Conservation (phyloP, 257 asterid genomes). For the Solanum ossicruentum region DNA sequence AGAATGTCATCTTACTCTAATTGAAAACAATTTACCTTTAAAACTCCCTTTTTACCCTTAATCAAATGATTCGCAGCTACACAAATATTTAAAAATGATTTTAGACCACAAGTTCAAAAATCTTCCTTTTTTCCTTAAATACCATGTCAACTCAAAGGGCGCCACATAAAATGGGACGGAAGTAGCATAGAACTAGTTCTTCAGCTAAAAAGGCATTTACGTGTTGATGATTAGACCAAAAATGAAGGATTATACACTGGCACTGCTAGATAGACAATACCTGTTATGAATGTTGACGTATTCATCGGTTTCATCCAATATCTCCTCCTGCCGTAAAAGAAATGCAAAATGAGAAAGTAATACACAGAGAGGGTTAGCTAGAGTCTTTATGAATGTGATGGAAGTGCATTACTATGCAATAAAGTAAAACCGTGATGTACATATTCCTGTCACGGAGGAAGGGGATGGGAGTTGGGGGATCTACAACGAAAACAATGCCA, state of each 20-base stretch:
- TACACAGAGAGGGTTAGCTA: too few species aligned
- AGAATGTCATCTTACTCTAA: too few species aligned
- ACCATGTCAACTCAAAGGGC: too few species aligned
- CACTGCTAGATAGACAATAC: conserved; percentile 17
- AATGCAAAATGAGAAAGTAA: not conserved
- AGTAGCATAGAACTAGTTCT: not conserved
- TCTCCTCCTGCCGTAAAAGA: conserved; percentile 69
- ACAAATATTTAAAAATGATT: too few species aligned
- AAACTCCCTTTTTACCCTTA: too few species aligned
- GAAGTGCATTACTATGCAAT: not conserved
- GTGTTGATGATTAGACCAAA: not conserved
- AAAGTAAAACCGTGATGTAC: not conserved
- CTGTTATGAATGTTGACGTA: conserved; percentile 96
- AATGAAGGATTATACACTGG: not conserved
- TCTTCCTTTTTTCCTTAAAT: too few species aligned
- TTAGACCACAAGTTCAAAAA: too few species aligned
- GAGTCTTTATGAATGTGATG: not conserved
- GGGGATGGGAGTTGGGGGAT: not conserved
- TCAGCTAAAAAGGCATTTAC: not conserved
- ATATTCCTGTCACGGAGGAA: not conserved
- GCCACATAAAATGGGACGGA: too few species aligned
- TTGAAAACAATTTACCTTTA: too few species aligned
- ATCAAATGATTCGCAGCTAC: too few species aligned
- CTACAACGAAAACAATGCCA: not conserved
- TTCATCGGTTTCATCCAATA: conserved; percentile 93